These are phyloP conservation scores for Yamadazyma spencermartinsiae DNA, from an alignment of 1,139 yeast genomes.

Conservation along the genomic window DNA sequence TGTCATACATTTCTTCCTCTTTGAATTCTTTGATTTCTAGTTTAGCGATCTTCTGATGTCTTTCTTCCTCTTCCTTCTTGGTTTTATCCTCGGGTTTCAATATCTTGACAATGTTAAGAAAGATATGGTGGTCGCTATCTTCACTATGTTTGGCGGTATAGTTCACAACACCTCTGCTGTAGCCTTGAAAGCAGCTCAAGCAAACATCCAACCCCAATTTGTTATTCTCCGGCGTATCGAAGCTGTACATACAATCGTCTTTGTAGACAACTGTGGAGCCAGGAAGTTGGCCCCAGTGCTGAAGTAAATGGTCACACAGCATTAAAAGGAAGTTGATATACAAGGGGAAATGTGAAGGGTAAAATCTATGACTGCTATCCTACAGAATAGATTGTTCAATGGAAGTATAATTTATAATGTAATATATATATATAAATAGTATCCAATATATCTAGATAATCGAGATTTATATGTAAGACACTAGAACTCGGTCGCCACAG, in stretches of 20 bases:
- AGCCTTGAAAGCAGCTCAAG: slow-evolving; percentile 63
- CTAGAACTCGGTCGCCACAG: no score
- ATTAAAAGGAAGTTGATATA: no score
- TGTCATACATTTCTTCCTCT: slow-evolving; percentile 69
- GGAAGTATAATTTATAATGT: no score
- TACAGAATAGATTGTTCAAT: no score
- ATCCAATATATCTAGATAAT: no score
- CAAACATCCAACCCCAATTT: slow-evolving; percentile 71
- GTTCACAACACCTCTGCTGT: slow-evolving; percentile 51
- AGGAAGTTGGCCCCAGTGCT: slow-evolving; percentile 9
- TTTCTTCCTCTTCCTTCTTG: slow-evolving; percentile 29
- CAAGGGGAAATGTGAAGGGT: no score
- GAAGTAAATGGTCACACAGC: background rate
- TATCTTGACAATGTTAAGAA: slow-evolving; percentile 54
- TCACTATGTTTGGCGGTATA: slow-evolving; percentile 57
- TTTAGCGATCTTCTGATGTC: slow-evolving; percentile 59
- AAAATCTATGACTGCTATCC: no score
- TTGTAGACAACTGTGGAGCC: slow-evolving; percentile 47
- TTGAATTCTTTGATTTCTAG: slow-evolving; percentile 70
- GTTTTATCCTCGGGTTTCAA: slow-evolving; percentile 40
- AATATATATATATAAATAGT: no score
- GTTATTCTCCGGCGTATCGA: slow-evolving; percentile 67
- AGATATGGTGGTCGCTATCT: slow-evolving; percentile 53
- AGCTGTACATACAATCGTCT: slow-evolving; percentile 83
- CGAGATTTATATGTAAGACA: no score